Evolutionary conservation across 768 basidiomycete genomes (phyloP), one percentile per base, ranked within the genome.

Genomic region (Lactarius indigo): DNA sequence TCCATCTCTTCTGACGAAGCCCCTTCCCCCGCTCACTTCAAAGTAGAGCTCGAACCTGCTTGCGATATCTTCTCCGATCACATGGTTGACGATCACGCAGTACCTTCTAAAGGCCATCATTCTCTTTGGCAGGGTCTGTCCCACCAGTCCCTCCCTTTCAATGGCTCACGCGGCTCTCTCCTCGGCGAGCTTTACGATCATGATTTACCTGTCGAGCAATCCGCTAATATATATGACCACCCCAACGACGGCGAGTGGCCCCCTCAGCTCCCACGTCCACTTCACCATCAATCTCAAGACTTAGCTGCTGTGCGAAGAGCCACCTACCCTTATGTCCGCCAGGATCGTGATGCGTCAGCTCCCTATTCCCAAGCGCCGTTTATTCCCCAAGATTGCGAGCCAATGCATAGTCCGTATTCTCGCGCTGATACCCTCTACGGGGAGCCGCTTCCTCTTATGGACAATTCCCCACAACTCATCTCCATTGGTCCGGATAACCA

Each of bases 241-340:
- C 68, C 70, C 42, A 70, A 68, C 59, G 69, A 69, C 31, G 66
- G 70, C 50, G 62, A 72, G 63, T 62, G 66, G 63, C 64, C 66
- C 18, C 70, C 64, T 35, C 66, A 63, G 28, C 72, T 70, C 72
- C 68, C 75, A 69, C 64, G 65, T 47, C 64, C 68, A 64, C 66
- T 57, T 33, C 72, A 72, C 64, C 74, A 74, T 63, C 75, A 79
- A 50, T 69, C 69, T 7, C 77, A 78, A 64, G 85, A 87, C 68
- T 81, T 83, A 72, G 74, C 80, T 57, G 75, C 78, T 13, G 72
- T 75, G 62, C 88, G 91, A 58, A 82, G 91, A 66, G 87, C 87
- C 1, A 92, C 91, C 0, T 91, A 85, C 76, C 91, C 91, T 56
- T 88, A 87, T 73, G 88, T 89, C 60, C 83, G 89, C 52, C 88